Conservation (phyloP, 2,329 filamentous ascomycete genomes). For the Aspergillus fumigatiaffinis region DNA sequence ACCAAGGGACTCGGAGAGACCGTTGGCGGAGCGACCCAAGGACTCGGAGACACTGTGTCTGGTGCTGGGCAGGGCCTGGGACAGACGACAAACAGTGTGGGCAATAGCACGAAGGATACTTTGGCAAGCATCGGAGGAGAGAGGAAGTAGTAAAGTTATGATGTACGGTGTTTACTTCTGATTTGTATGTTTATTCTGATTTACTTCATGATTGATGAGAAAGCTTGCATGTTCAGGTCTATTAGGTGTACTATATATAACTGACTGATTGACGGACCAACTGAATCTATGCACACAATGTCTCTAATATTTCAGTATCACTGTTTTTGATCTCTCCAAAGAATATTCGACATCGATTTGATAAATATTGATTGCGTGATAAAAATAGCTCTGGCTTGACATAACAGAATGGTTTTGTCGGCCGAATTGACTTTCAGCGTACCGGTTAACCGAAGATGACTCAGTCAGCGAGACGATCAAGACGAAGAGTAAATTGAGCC, state of each 20-base stretch:
- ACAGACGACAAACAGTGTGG: background rate
- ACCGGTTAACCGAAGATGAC: background rate
- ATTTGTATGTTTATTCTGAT: background rate
- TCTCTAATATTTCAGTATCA: background rate
- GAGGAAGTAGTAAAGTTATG: background rate
- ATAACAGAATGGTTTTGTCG: background rate
- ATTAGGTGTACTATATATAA: too few relatives aligned
- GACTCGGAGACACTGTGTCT: slow-evolving; percentile 22
- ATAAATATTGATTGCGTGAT: background rate
- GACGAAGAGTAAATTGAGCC: background rate
- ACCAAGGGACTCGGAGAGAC: slow-evolving; percentile 28
- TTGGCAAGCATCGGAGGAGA: background rate
- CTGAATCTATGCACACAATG: background rate
- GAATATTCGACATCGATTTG: background rate
- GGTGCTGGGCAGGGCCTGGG: background rate
- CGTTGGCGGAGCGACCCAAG: slow-evolving; percentile 25
- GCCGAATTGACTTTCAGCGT: background rate
- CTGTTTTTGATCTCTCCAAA: background rate
- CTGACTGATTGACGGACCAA: background rate
- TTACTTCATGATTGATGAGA: background rate
- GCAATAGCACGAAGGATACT: background rate
- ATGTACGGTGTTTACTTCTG: background rate
- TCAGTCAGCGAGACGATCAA: background rate
- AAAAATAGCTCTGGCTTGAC: background rate
- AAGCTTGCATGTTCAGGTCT: too few relatives aligned